phyloP scores from a whole-genome alignment of 2,329 filamentous ascomycete genomes.

The Thelonectria blattea region DNA sequence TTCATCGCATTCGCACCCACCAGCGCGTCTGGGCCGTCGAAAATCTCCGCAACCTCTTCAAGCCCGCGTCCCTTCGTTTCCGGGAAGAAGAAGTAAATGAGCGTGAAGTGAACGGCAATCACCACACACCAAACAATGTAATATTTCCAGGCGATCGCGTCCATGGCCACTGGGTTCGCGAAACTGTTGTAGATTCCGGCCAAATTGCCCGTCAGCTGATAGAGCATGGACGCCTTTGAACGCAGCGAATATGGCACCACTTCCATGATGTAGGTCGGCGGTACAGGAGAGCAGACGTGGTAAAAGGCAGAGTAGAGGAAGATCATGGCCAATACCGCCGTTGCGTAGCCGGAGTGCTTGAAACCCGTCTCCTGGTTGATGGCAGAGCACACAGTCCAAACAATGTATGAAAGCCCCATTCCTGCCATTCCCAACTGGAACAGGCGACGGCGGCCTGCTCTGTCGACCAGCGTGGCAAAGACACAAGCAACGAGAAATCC shows the following conservation, averaged over 20 bases:
- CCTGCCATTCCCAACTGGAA: conserved; percentile 45
- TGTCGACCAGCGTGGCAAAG: conserved; percentile 48
- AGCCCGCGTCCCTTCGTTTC: conserved; percentile 33
- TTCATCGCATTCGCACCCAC: conserved; percentile 30
- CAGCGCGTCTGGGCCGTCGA: conserved; percentile 30
- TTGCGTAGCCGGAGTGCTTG: conserved; percentile 42
- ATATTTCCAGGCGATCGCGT: conserved; percentile 50
- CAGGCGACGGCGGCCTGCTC: conserved; percentile 49
- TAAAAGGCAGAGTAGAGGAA: conserved; percentile 35
- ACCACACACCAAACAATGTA: conserved; percentile 52
- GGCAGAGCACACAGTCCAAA: conserved; percentile 50
- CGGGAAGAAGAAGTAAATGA: conserved; percentile 40
- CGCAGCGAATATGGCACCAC: conserved; percentile 45
- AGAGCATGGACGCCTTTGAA: conserved; percentile 39
- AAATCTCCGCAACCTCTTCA: conserved; percentile 35
- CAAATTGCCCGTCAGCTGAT: conserved; percentile 38
- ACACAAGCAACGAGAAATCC: conserved; percentile 43
- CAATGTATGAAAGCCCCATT: conserved; percentile 45
- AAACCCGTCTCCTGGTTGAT: conserved; percentile 40
- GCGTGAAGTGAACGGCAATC: conserved; percentile 25
- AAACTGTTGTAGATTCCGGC: conserved; percentile 47
- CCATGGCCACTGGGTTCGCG: conserved; percentile 51
- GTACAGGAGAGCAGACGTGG: conserved; percentile 47
- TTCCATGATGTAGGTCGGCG: conserved; percentile 53
- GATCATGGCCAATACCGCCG: conserved; percentile 51